Evolutionary conservation across 306 rosid genomes (phyloP).

Genomic region (Vicia faba): DNA sequence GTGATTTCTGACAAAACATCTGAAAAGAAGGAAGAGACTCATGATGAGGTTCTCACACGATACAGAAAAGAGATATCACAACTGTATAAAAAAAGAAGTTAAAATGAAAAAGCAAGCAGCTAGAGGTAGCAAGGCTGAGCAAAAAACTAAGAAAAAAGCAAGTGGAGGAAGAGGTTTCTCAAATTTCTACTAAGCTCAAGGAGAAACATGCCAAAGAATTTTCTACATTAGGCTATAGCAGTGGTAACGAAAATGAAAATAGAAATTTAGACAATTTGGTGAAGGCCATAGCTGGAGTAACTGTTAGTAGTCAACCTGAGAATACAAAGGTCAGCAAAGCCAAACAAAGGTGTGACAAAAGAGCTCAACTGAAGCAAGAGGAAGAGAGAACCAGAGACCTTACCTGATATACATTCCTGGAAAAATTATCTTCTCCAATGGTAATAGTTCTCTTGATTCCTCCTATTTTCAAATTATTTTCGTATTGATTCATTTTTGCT

Average conservation of each 20-base stretch:
- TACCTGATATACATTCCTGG: no score
- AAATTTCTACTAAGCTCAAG: conserved; percentile 69
- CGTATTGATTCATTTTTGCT: no score
- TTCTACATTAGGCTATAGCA: conserved; percentile 67
- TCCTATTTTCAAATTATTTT: no score
- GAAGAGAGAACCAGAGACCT: no score
- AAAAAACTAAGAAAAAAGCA: conserved; percentile 88
- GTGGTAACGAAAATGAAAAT: conserved; percentile 55
- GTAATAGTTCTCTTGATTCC: no score
- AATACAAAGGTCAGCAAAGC: conserved; percentile 67
- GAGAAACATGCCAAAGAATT: conserved; percentile 72
- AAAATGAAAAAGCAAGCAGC: conserved; percentile 86
- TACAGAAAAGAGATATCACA: conserved; percentile 77
- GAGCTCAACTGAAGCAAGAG: conserved; percentile 85
- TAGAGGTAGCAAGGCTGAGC: conserved; percentile 95
- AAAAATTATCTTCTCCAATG: no score
- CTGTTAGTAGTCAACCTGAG: conserved; percentile 65
- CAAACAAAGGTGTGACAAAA: conserved; percentile 66
- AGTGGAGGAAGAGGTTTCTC: conserved; percentile 91
- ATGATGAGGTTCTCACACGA: conserved; percentile 73
- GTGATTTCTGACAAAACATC: conserved; percentile 49
- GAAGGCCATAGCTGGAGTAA: conserved; percentile 87
- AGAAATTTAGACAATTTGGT: conserved; percentile 68
- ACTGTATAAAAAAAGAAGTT: conserved; percentile 78
- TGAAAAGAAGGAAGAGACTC: conserved; percentile 58